These are phyloP conservation scores for Cytospora chrysosperma DNA, from an alignment of 2,329 filamentous ascomycete genomes.

Conservation along the genomic window DNA sequence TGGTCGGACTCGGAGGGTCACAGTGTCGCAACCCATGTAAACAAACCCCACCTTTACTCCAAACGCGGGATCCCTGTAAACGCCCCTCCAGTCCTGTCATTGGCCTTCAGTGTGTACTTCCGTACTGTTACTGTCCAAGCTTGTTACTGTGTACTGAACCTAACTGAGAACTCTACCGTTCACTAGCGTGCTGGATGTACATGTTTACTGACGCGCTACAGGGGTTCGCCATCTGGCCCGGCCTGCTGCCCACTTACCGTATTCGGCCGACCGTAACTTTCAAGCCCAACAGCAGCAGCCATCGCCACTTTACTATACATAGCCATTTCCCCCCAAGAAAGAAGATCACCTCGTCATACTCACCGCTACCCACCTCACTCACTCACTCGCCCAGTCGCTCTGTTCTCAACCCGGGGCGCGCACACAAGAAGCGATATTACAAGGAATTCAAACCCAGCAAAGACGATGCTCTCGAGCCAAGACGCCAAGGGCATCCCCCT, in stretches of 20 bases:
- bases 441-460: too few species aligned
- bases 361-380: background rate
- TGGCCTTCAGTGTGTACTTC: too few species aligned
- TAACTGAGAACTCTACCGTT: too few species aligned
- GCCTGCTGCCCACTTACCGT: background rate
- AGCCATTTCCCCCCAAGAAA: background rate
- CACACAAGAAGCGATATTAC: too few species aligned
- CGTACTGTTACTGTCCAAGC: background rate
- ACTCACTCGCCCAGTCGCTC: too few species aligned
- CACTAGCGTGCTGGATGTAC: too few species aligned
- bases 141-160: too few species aligned
- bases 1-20: background rate
- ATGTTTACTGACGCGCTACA: background rate
- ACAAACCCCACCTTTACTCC: constrained; percentile 8
- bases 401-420: too few species aligned
- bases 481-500: constrained; percentile 47
- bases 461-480: constrained; percentile 45
- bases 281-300: background rate
- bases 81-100: background rate
- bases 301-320: background rate
- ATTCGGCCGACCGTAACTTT: background rate
- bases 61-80: background rate
- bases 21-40: constrained; percentile 9
- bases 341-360: background rate
- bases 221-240: background rate